Percentiles rank a stretch among this genome's conserved stretches.
phyloP scores from a whole-genome alignment of 2,329 filamentous ascomycete species.

The Colletotrichum trifolii region DNA sequence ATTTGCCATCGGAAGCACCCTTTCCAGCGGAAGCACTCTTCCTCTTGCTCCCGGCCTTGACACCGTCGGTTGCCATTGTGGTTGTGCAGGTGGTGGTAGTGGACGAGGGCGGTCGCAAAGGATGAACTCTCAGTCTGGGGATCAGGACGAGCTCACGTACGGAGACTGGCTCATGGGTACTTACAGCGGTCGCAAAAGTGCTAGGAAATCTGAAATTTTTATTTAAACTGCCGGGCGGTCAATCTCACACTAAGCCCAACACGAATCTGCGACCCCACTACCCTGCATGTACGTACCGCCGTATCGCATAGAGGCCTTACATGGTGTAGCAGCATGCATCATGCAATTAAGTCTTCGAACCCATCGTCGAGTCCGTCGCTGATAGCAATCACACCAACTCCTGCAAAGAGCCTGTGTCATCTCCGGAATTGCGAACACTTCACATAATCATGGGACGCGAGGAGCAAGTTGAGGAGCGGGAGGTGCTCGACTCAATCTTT shows the following conservation, averaged over 20 bases:
- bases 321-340: conserved; percentile 3
- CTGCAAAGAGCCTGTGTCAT: too few species aligned
- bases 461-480: conserved; percentile 94
- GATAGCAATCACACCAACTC: neutral
- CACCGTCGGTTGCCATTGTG: conserved; percentile 61
- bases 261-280: conserved; percentile 33
- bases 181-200: conserved; percentile 23
- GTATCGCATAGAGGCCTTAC: neutral
- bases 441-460: conserved; percentile 72
- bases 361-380: conserved; percentile 1
- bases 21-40: conserved; percentile 62
- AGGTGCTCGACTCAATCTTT: conserved; percentile 98
- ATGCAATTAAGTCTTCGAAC: neutral
- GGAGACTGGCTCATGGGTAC: conserved; percentile 14
- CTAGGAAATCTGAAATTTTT: conserved; percentile 41
- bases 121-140: conserved; percentile 21
- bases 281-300: conserved; percentile 31
- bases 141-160: conserved; percentile 8
- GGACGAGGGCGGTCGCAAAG: conserved; percentile 21
- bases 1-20: conserved; percentile 52
- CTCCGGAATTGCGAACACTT: too few species aligned
- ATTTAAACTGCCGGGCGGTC: conserved; percentile 50
- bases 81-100: conserved; percentile 18
- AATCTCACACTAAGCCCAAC: conserved; percentile 36
- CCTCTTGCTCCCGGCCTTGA: conserved; percentile 64